Base-by-base conservation (phyloP, 495 filamentous ascomycete species). In the Jackrogersella multiformis region DNA sequence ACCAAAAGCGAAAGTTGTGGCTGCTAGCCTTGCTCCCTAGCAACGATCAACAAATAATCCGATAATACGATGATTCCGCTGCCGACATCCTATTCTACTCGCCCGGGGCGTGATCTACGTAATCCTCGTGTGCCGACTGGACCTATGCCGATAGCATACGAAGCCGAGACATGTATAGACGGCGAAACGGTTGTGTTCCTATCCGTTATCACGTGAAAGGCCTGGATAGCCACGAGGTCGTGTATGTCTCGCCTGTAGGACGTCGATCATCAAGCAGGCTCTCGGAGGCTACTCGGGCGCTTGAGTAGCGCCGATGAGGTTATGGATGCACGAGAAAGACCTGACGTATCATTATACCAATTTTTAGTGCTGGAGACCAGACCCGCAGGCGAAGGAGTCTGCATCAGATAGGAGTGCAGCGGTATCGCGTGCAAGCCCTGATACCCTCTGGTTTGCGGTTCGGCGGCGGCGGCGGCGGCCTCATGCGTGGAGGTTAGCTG, bases 211-310 rank as follows among this genome's bases (percentile, higher is more conserved):
- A 58, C 38, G 41, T 48, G 56, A 69, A 51, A 6, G 34, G 20
- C 16, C 7, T 36, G 15, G 55, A 30, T 32, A 36, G 28, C 52
- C 61, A 70, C 67, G 61, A 56, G 67, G 34, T 10, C 44, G 16
- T 56, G 56, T 41, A 66, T 61, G 64, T 66, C 56, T 61, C 45
- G 51, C 35, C 66, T 57, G 66, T 44, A 57, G 35, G 49, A 46
- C 5, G 61, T 53, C 51, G 51, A 66, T 54, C 61, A 10, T 53
- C 36, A 42, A 54, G 56, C 12, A 44, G 38, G 56, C 61, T 53
- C 26, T 70, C 61, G 67, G 61, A 26, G 44, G 23, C 18, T 13
- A 44, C 21, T 55, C 39, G 51, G 28, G 42, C 39, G 48, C 18
- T 49, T 48, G 26, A 36, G 49, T 36, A 13, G 24, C 12, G 28